Conservation (phyloP, 495 filamentous ascomycete genomes). For the Aspergillus mulundensis region DNA sequence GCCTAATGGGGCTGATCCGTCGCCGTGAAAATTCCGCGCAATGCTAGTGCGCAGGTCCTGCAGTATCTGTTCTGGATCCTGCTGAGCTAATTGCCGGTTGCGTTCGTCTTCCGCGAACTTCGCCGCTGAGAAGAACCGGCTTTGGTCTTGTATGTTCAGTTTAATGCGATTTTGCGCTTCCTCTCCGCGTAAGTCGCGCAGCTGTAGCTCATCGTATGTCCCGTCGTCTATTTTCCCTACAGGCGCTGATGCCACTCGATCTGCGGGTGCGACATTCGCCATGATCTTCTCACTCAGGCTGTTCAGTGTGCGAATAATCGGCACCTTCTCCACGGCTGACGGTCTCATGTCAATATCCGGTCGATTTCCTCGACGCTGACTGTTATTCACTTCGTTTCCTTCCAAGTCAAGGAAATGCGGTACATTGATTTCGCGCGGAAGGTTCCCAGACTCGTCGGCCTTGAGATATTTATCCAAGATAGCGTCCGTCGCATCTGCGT, state of each 20-base stretch:
- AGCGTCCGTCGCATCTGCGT: slow-evolving; percentile 65
- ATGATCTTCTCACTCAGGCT: slow-evolving; percentile 86
- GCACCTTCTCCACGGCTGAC: slow-evolving; percentile 57
- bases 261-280: slow-evolving; percentile 73
- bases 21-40: slow-evolving; percentile 40
- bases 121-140: slow-evolving; percentile 69
- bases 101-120: slow-evolving; percentile 51
- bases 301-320: slow-evolving; percentile 83
- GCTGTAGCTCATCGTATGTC: slow-evolving; percentile 64
- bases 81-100: slow-evolving; percentile 54
- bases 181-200: slow-evolving; percentile 81
- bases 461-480: slow-evolving; percentile 82
- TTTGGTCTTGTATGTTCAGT: slow-evolving; percentile 84
- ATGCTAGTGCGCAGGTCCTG: slow-evolving; percentile 60
- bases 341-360: slow-evolving; percentile 87
- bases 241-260: slow-evolving; percentile 58
- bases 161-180: slow-evolving; percentile 67
- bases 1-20: slow-evolving; percentile 51
- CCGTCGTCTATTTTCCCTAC: slow-evolving; percentile 66
- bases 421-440: slow-evolving; percentile 56
- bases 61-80: slow-evolving; percentile 65
- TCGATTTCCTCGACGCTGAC: slow-evolving; percentile 70
- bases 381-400: slow-evolving; percentile 89
- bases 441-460: slow-evolving; percentile 53
- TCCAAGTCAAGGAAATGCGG: slow-evolving; percentile 88